Conservation (phyloP, 805 yeast genomes). For the Ogataea salicorniae region DNA sequence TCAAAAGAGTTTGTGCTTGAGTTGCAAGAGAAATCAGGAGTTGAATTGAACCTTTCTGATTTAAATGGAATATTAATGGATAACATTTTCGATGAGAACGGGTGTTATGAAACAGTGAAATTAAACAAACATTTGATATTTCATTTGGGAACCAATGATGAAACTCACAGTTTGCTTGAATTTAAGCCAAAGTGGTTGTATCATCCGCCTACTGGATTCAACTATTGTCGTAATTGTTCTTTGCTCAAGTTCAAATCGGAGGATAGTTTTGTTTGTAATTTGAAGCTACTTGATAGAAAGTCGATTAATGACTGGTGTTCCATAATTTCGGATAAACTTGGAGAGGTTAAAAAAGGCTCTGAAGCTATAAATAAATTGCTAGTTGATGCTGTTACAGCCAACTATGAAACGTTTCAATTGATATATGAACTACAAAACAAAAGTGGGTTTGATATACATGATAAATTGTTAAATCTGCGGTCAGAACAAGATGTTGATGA, state of each 20-base stretch:
- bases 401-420: constrained; percentile 10
- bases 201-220: constrained; percentile 25
- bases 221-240: constrained; percentile 44
- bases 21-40: background rate
- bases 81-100: constrained; percentile 12
- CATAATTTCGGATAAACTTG: constrained; percentile 4
- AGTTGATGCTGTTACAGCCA: constrained; percentile 1
- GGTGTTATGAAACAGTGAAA: constrained; percentile 3
- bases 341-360: background rate
- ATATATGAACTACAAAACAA: constrained; percentile 32
- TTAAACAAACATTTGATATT: constrained; percentile 26
- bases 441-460: constrained; percentile 28
- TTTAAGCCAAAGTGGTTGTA: constrained; percentile 52
- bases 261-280: constrained; percentile 34
- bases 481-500: constrained; percentile 38
- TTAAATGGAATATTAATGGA: constrained; percentile 24
- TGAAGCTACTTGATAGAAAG: constrained; percentile 32
- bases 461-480: constrained; percentile 23
- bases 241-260: constrained; percentile 29
- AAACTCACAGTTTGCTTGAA: constrained; percentile 29
- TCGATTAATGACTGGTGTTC: constrained; percentile 33
- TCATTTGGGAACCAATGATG: constrained; percentile 4
- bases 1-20: background rate
- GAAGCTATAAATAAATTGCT: background rate
- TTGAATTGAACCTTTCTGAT: constrained; percentile 14